Evolutionary conservation across 768 basidiomycete species (phyloP), one percentile per base, ranked within the genome.

Genomic region (Piloderma croceum): DNA sequence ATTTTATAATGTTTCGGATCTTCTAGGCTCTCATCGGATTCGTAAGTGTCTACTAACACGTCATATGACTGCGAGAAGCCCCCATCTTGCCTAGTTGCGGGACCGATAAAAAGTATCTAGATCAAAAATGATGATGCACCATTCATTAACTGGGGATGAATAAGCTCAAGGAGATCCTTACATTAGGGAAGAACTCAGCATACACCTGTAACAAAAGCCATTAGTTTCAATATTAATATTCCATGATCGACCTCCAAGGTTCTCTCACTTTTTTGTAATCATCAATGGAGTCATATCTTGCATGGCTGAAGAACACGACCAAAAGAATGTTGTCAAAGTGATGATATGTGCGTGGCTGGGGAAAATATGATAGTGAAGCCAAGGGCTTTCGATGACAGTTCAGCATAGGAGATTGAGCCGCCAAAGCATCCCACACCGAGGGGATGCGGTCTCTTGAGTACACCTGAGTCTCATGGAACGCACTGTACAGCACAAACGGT

Each of bases 41-140:
- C 53, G 45, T 69, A 76, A 12, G 70, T 65, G 40, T 74, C 71
- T 3, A 76, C 65, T 6, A 68, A 50, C 12, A 75, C 64, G 43
- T 74, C 74, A 35, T 74, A 74, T 1, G 74, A 73, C 47, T 74
- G 68, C 13, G 51, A 24, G 39, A 73, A 72, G 2, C 73, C 74
- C 6, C 52, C 51, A 37, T 76, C 73, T 42, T 74, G 70, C 4
- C 73, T 59, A 43, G 44, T 67, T 9, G 59, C 63, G 21, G 73
- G 70, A 10, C 74, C 71, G n/a, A 74, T 56, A 38, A 70, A 74
- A 7, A 76, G 39, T 24, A 74, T 71, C 70, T 73, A 34, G 23
- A 10, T 15, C 25, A 19, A 15, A 19, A 21, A 21, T 10, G 34
- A 7, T 23, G 38, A 29, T 29, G 27, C 27, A 29, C 27, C 15